phyloP scores from a whole-genome alignment of 306 rosid genomes.

The Alnus glutinosa region DNA sequence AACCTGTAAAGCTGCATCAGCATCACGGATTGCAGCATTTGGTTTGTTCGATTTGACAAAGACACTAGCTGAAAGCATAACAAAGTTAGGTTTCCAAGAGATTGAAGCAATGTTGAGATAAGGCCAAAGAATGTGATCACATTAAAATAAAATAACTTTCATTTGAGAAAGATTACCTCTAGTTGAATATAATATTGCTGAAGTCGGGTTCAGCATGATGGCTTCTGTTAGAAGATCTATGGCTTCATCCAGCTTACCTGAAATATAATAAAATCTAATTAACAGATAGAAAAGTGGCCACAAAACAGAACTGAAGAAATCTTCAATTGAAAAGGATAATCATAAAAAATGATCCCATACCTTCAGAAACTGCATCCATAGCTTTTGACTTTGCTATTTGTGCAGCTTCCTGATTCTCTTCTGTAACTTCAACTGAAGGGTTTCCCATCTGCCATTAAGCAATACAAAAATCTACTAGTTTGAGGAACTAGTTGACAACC shows the following conservation, averaged over 20 bases:
- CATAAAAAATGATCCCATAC: constrained; percentile 33
- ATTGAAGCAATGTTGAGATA: constrained; percentile 11
- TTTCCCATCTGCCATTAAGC: constrained; percentile 65
- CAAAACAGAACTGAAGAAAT: constrained; percentile 19
- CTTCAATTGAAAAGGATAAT: background rate
- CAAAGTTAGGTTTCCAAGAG: constrained; percentile 17
- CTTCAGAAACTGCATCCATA: constrained; percentile 53
- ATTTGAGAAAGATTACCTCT: constrained; percentile 49
- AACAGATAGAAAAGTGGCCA: background rate
- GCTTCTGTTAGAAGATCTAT: constrained; percentile 73
- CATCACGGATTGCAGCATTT: constrained; percentile 82
- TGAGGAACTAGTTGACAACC: background rate
- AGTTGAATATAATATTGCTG: constrained; percentile 77
- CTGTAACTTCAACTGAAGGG: constrained; percentile 59
- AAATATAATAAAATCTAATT: constrained; percentile 27
- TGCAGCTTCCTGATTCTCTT: constrained; percentile 65
- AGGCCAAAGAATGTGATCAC: background rate
- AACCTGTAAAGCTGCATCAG: constrained; percentile 82
- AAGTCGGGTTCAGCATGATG: constrained; percentile 69
- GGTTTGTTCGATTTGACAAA: constrained; percentile 73
- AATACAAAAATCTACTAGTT: background rate
- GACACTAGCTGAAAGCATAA: constrained; percentile 59
- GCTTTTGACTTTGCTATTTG: constrained; percentile 66
- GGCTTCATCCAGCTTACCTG: constrained; percentile 69
- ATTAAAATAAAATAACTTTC: background rate